Base-by-base conservation (phyloP, 2,329 filamentous ascomycete species). In the Neoascochyta sp. region DNA sequence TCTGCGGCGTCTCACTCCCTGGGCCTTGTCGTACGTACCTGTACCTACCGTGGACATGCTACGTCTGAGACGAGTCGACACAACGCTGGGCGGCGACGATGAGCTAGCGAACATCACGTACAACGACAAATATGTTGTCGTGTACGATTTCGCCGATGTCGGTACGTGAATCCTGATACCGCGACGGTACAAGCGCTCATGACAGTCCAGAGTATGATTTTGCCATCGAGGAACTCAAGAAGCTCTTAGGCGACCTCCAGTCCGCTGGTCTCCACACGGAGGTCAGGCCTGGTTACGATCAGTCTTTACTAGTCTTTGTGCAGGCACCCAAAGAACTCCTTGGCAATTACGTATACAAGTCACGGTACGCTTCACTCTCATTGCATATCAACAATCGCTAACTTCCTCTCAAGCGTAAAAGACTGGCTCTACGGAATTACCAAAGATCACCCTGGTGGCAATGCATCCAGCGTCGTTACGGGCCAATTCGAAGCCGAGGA, bases 361-460 rank as follows among this genome's bases (percentile, higher is more conserved):
- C 53, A 9, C 50, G 55, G 55, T 54, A 45, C 9, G 43, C n/a
- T 28, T 12, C 9, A 7, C n/a, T n/a, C n/a, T n/a, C n/a, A n/a
- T n/a, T n/a, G n/a, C n/a, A n/a, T n/a, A n/a, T n/a, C 5, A 16
- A 9, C 15, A 7, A 24, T 5, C 3, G 3, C 14, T 16, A 16
- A 10, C 12, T 12, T n/a, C n/a, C n/a, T n/a, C n/a, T n/a, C n/a
- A 24, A 81, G 87, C 34, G 76, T 92, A 6, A 84, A 87, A 58
- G 87, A 93, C 60, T 94, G 85, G 84, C 73, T 93, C 3, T 81
- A 86, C 53, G 85, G 86, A 16, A 80, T 93, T 32, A 74, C 83
- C 17, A 66, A 73, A 19, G 67, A 75, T 24, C 74, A 77, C n/a
- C 74, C 86, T 18, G 66, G 75, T 22, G 69, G 52, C 7, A 52